A percentile compares a stretch with the other conserved stretches of the same genome.
Evolutionary conservation across 2,329 filamentous ascomycete species (phyloP).

Genomic region (Stachybotrys chartarum): DNA sequence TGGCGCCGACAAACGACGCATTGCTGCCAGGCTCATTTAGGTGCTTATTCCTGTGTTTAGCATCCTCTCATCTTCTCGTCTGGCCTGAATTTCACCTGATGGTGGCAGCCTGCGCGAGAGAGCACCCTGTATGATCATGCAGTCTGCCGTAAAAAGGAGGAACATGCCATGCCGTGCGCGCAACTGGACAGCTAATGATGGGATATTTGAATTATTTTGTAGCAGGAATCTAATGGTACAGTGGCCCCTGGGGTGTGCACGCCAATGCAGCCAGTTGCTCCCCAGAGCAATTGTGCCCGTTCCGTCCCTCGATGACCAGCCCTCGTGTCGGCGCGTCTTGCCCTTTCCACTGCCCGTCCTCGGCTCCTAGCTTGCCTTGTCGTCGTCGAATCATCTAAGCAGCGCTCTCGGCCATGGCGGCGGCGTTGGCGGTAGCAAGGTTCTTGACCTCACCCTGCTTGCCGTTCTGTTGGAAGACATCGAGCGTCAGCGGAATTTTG

Average conservation of each 20-base stretch:
- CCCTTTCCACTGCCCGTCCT: slow-evolving; percentile 1
- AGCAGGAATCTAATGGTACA: slow-evolving; percentile 27
- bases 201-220: slow-evolving; percentile 14
- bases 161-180: no score
- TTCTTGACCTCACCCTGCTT: slow-evolving; percentile 85
- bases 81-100: no score
- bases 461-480: slow-evolving; percentile 64
- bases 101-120: no score
- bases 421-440: slow-evolving; percentile 51
- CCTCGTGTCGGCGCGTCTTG: not conserved
- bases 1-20: not conserved
- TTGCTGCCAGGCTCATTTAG: not conserved
- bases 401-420: slow-evolving; percentile 28
- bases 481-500: slow-evolving; percentile 15
- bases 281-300: slow-evolving; percentile 11
- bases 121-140: no score
- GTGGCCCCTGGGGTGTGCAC: slow-evolving; percentile 11
- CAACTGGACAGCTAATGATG: slow-evolving; percentile 9
- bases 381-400: slow-evolving; percentile 18
- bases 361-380: not conserved
- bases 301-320: slow-evolving; percentile 8
- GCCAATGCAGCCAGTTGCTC: slow-evolving; percentile 12
- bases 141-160: no score
- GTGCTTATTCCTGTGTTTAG: not conserved
- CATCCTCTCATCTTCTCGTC: not conserved